Conservation (phyloP, 2,329 filamentous ascomycete species). For the Colletotrichum graminicola region DNA sequence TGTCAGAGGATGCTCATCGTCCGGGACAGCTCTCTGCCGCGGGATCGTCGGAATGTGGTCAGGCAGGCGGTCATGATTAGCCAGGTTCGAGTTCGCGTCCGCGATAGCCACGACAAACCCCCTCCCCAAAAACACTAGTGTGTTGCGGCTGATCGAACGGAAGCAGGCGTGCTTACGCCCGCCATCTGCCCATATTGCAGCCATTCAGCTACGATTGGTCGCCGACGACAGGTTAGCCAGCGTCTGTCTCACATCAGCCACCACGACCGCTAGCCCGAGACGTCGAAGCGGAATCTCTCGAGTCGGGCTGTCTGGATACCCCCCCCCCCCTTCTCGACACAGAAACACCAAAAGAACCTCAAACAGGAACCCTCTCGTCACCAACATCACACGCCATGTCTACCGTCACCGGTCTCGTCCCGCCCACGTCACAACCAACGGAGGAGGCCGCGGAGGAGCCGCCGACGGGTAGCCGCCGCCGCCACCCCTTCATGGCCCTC, state of each 20-base stretch:
- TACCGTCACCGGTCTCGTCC: background rate
- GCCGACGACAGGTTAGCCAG: no score
- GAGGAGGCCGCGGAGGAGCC: background rate
- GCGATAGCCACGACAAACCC: background rate
- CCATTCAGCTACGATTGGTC: background rate
- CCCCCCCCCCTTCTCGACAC: background rate
- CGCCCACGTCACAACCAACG: background rate
- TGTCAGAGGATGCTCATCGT: conserved; percentile 20
- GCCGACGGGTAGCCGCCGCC: no score
- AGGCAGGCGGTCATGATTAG: no score
- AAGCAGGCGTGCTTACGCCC: background rate
- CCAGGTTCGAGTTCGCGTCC: background rate
- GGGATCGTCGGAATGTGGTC: background rate
- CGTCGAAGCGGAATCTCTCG: background rate
- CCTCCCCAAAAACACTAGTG: background rate
- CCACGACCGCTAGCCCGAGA: no score
- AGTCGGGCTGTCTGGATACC: background rate
- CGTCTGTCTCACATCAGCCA: background rate
- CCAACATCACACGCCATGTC: background rate
- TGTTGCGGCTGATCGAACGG: background rate
- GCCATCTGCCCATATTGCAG: background rate
- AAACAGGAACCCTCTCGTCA: background rate
- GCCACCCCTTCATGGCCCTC: conserved; percentile 29
- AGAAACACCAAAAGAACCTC: background rate
- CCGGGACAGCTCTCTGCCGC: background rate